phyloP scores from a whole-genome alignment of 129 eudicot species.

The Ambrosia artemisiifolia region DNA sequence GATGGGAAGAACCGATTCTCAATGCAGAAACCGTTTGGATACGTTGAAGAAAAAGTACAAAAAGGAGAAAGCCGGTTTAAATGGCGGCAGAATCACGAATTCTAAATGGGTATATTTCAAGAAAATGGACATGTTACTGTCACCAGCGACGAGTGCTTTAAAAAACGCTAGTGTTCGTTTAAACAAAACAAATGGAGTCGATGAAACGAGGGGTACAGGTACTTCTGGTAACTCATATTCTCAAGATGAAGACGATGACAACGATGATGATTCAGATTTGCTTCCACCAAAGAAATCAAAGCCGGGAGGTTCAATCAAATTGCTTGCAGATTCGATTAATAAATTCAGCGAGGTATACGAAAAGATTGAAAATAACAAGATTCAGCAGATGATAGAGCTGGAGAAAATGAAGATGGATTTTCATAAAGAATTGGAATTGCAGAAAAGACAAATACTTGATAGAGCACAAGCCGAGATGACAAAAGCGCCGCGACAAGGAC shows the following conservation, averaged over 20 bases:
- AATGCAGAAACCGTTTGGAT: constrained; percentile 83
- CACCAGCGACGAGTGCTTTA: constrained; percentile 42
- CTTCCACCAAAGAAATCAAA: constrained; percentile 47
- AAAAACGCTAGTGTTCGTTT: constrained; percentile 42
- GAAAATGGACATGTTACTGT: constrained; percentile 70
- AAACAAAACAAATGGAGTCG: constrained; percentile 50
- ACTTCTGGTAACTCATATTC: constrained; percentile 47
- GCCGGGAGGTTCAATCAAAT: constrained; percentile 39
- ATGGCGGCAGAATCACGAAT: constrained; percentile 20
- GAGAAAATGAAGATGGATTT: constrained; percentile 80
- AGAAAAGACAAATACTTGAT: constrained; percentile 74
- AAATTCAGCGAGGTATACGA: constrained; percentile 67
- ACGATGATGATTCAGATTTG: constrained; percentile 54
- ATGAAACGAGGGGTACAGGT: constrained; percentile 50
- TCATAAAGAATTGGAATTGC: constrained; percentile 64
- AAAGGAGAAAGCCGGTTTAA: constrained; percentile 54
- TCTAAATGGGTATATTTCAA: constrained; percentile 73
- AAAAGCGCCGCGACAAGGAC: too few relatives aligned
- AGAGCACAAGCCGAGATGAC: too few relatives aligned
- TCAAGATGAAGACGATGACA: constrained; percentile 40
- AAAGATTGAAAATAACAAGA: constrained; percentile 61
- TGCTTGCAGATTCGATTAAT: constrained; percentile 72
- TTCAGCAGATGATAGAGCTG: constrained; percentile 67
- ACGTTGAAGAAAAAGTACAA: constrained; percentile 90
- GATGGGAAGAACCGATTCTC: constrained; percentile 67